A percentile compares a stretch with the other conserved stretches of the same genome.
These are phyloP conservation scores for Ambrosia trifida DNA, from an alignment of 129 eudicot genomes.

Conservation along the genomic window DNA sequence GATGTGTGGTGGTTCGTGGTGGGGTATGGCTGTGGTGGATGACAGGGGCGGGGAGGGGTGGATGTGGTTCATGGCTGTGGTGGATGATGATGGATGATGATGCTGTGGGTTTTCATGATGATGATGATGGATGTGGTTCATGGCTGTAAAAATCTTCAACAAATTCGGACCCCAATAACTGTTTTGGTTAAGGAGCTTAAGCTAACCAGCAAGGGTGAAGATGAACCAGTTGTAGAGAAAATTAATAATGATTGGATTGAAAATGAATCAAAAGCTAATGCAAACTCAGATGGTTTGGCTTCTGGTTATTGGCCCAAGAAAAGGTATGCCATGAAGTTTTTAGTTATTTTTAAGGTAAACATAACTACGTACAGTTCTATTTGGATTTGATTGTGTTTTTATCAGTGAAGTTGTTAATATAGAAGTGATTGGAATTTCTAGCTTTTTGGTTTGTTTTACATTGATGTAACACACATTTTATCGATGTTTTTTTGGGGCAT, in stretches of 20 bases:
- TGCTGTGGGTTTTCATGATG: too few relatives aligned
- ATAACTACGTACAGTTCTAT: neutral
- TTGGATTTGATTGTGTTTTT: constrained; percentile 14
- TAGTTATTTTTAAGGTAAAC: constrained; percentile 2
- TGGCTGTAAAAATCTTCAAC: too few relatives aligned
- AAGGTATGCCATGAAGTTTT: constrained; percentile 43
- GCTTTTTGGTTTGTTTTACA: too few relatives aligned
- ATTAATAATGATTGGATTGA: constrained; percentile 49
- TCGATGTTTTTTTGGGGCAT: too few relatives aligned
- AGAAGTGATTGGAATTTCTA: too few relatives aligned
- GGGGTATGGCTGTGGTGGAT: too few relatives aligned
- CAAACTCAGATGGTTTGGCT: constrained; percentile 31
- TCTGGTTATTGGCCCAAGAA: constrained; percentile 73
- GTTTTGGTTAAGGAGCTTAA: constrained; percentile 75
- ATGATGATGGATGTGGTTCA: too few relatives aligned
- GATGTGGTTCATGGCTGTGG: too few relatives aligned
- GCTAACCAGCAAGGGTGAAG: constrained; percentile 63
- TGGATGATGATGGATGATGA: too few relatives aligned
- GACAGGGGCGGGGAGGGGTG: too few relatives aligned
- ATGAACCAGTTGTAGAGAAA: constrained; percentile 41
- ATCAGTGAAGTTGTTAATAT: constrained; percentile 64
- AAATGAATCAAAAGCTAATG: constrained; percentile 34
- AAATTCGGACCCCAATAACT: constrained; percentile 72
- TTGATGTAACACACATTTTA: too few relatives aligned
- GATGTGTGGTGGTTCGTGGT: too few relatives aligned